Evolutionary conservation across 2,329 filamentous ascomycete genomes (phyloP).

Genomic region (Curvularia lunata): DNA sequence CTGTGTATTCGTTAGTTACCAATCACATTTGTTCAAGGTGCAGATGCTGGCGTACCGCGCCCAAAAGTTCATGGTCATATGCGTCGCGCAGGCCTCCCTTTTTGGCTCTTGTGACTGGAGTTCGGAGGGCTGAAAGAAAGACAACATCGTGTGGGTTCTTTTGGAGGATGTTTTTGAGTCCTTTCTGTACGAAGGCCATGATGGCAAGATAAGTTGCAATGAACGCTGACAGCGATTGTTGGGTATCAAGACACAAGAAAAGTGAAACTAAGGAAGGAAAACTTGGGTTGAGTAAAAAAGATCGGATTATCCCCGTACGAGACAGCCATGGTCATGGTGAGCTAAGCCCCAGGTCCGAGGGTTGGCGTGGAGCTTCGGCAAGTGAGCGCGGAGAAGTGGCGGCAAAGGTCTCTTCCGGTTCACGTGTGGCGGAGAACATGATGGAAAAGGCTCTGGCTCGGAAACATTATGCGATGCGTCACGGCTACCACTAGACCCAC

Average conservation of each 20-base stretch:
- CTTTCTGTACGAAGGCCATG: constrained; percentile 61
- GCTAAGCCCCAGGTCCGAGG: constrained; percentile 34
- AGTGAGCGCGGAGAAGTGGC: constrained; percentile 35
- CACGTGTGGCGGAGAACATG: constrained; percentile 17
- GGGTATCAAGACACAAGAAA: constrained; percentile 11
- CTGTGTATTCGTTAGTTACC: constrained; percentile 29
- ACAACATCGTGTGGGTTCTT: constrained; percentile 84
- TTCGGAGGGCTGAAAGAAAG: constrained; percentile 88
- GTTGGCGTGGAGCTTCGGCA: constrained; percentile 43
- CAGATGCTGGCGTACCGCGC: constrained; percentile 54
- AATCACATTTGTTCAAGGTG: constrained; percentile 50
- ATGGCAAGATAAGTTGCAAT: constrained; percentile 11
- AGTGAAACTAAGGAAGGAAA: constrained; percentile 2
- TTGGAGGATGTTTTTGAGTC: constrained; percentile 75
- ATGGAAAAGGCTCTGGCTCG: constrained; percentile 18
- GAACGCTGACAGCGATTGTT: constrained; percentile 17
- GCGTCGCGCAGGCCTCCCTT: constrained; percentile 85
- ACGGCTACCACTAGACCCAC: background rate
- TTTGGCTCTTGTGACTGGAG: constrained; percentile 81
- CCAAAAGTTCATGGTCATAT: constrained; percentile 87
- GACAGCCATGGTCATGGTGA: constrained; percentile 31
- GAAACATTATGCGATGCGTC: constrained; percentile 9
- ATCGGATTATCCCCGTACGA: constrained; percentile 17
- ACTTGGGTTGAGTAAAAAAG: constrained; percentile 8
- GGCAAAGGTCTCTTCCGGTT: constrained; percentile 37